Evolutionary conservation across 2,329 filamentous ascomycete genomes (phyloP), one percentile per base, ranked within the genome.

Genomic region (Lasiodiplodia sp.): DNA sequence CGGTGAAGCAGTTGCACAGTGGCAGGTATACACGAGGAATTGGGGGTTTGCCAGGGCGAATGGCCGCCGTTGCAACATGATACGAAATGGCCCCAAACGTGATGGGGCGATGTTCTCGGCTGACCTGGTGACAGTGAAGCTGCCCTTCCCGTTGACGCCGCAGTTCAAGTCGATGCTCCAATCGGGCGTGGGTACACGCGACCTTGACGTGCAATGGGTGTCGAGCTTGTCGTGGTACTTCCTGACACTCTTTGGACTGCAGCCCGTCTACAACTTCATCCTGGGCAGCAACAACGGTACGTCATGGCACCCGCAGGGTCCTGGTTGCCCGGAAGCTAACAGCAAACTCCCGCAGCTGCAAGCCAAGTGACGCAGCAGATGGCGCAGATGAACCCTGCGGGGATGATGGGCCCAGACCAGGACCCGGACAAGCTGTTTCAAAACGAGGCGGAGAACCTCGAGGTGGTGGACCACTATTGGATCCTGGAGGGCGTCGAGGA

Each of bases 101-200:
- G 21, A 34, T 25, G 37, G 34, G 38, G 23, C 44, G 31, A 52
- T 34, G 31, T 23, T 52, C 64, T 66, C 34, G 58, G 21, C 23
- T 34, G 16, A n/a, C 51, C 18, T 23, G 70, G 40, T 10, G 12
- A 23, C 73, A 90, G 94, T 99, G 88, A 97, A 97, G 90, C 83
- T 99, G 31, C 96, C 96, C 0, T 99, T 99, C 80, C 96, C 96
- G 3, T 87, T 99, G 72, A 99, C 96, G 38, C 94, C 97, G 80
- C 96, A 97, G 80, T 99, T 99, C 87, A 99, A 99, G 87, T 96
- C 93, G 73, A 99, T 99, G 96, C 87, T 99, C 66, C 96, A 99
- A 83, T 95, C 95, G 52, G 96, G 96, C 75, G 95, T 99, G 55
- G 94, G 94, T 72, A 99, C 96, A 31, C 91, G 91, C 76, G 96